Percentiles rank a stretch among this genome's conserved stretches.
These are phyloP conservation scores for Pseudogymnoascus verrucosus DNA, from an alignment of 2,329 filamentous ascomycete genomes.

Conservation along the genomic window DNA sequence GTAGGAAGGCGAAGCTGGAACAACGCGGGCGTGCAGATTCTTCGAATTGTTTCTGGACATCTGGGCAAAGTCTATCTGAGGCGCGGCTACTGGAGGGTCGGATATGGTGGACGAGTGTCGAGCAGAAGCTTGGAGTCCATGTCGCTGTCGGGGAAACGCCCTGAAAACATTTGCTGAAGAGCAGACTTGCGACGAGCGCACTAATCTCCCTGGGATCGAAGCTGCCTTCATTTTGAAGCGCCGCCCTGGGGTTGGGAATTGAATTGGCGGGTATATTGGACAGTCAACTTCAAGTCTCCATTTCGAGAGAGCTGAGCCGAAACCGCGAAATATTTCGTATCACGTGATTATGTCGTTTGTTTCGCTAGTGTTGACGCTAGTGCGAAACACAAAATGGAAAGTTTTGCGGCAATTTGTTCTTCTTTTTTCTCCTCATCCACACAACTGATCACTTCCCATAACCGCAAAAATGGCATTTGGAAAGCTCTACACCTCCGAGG, in stretches of 20 bases:
- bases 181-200: constrained; percentile 12
- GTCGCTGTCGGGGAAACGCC: not conserved
- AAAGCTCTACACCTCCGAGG: constrained; percentile 86
- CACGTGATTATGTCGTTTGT: not conserved
- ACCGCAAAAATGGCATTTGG: constrained; percentile 77
- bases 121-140: constrained; percentile 12
- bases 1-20: constrained; percentile 87
- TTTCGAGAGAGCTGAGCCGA: not conserved
- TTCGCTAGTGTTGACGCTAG: constrained; percentile 4
- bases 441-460: constrained; percentile 4
- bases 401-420: constrained; percentile 4
- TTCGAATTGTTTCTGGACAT: constrained; percentile 20
- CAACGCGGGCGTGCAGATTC: constrained; percentile 54
- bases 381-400: constrained; percentile 5
- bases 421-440: constrained; percentile 9
- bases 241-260: constrained; percentile 4
- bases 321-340: constrained; percentile 7
- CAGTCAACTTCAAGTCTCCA: not conserved
- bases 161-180: not conserved
- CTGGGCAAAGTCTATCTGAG: constrained; percentile 35
- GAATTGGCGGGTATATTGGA: constrained; percentile 7
- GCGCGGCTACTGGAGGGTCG: constrained; percentile 33
- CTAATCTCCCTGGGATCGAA: constrained; percentile 22
- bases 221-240: constrained; percentile 25
- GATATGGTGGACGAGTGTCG: constrained; percentile 23